Base-by-base conservation (phyloP, 108 stramenopile species). In the Cylindrotheca fusiformis region DNA sequence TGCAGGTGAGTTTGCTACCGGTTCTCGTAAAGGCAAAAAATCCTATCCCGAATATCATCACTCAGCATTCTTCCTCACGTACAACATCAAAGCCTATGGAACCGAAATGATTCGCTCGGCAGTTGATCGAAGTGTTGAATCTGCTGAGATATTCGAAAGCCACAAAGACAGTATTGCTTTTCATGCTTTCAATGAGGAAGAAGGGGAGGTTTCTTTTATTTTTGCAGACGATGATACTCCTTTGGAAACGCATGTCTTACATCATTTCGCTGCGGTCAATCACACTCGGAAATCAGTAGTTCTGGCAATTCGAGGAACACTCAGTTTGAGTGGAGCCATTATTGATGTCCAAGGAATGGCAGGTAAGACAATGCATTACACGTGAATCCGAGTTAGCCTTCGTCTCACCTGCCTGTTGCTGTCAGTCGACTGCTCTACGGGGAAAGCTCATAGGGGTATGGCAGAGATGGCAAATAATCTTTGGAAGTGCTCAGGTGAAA, bases 261-360 rank as follows among this genome's bases (percentile, higher is more conserved):
- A 68, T 32, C 74, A 80, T 58, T 69, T 75, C 61, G 63, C 75
- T 3, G 79, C 74, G 4, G 62, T 75, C 20, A 74, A 80, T 68
- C 71, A 65, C 47, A 46, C 46, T 19, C 27, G 77, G 20, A 10
- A 62, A 47, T 31, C 36, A 25, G 60, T 81, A 21, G 73, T 81
- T 2, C 44, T 81, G 60, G 68, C 72, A 41, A 75, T 81, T 48
- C 76, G 80, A n/a, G 80, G 80, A 20, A 81, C 80, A 8, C 77
- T 78, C 45, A 68, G 55, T 21, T 22, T 81, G 10, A 27, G 46
- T 31, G 80, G 71, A 49, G 46, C 76, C 31, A 51, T 77, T 12
- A 18, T 65, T n/a, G 80, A 81, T 63, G 72, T 70, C 3, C 55
- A 32, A 14, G 77, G 71, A 2, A 58, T 50, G 25, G 56, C 74